Evolutionary conservation across 2,329 filamentous ascomycete species (phyloP).

Genomic region (Colletotrichum lindemuthianum): DNA sequence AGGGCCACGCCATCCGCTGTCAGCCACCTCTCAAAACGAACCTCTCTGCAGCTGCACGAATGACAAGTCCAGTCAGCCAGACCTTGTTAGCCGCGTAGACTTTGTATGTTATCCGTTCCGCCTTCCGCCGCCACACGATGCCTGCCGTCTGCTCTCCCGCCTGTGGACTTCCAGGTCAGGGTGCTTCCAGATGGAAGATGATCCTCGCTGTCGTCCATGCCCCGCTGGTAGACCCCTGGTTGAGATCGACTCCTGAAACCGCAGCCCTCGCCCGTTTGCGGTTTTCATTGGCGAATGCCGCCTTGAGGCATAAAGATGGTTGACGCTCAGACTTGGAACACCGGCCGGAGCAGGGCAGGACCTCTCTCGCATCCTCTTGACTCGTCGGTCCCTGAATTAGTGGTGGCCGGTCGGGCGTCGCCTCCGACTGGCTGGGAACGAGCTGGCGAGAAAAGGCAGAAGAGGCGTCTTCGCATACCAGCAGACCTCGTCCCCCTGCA

Average conservation of each 20-base stretch:
- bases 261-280: constrained; percentile 29
- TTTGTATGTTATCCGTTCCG: constrained; percentile 12
- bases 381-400: constrained; percentile 31
- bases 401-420: constrained; percentile 23
- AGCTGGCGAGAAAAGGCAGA: background rate
- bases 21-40: constrained; percentile 25
- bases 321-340: constrained; percentile 34
- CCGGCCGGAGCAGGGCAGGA: constrained; percentile 27
- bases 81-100: constrained; percentile 21
- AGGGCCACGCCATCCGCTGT: constrained; percentile 17
- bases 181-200: constrained; percentile 21
- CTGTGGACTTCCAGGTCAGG: constrained; percentile 31
- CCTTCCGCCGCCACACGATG: constrained; percentile 16
- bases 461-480: constrained; percentile 9
- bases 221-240: constrained; percentile 33
- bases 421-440: constrained; percentile 28
- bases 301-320: constrained; percentile 36
- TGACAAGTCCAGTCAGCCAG: constrained; percentile 16
- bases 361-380: constrained; percentile 26
- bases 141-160: constrained; percentile 5
- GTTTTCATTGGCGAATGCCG: constrained; percentile 29
- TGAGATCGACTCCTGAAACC: constrained; percentile 38
- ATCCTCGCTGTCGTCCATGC: constrained; percentile 21
- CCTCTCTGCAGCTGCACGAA: constrained; percentile 12
- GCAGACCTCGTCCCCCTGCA: constrained; percentile 23